A percentile compares a stretch with the other conserved stretches of the same genome.
Evolutionary conservation across 2,329 filamentous ascomycete genomes (phyloP).

Genomic region (Hymenoscyphus fructigenus): DNA sequence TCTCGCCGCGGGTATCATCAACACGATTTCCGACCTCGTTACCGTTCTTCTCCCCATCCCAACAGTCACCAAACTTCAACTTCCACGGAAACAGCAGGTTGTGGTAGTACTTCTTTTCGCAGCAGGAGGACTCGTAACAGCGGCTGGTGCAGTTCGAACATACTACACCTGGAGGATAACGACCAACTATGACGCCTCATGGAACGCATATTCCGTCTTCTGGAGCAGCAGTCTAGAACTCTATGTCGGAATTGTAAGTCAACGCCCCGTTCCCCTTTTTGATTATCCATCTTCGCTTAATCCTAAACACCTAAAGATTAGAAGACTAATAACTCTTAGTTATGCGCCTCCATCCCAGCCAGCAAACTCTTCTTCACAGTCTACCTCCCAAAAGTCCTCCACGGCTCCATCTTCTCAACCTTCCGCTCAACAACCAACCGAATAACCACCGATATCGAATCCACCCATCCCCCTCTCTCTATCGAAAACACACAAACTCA

Average conservation of each 20-base stretch:
- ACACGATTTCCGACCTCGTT: conserved; percentile 57
- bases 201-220: conserved; percentile 38
- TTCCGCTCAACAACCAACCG: not conserved
- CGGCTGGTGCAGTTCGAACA: conserved; percentile 40
- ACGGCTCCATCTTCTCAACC: not conserved
- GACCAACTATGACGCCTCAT: conserved; percentile 37
- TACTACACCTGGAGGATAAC: conserved; percentile 37
- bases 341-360: conserved; percentile 44
- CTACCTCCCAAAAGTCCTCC: not conserved
- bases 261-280: not conserved
- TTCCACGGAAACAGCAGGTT: conserved; percentile 48
- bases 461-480: not conserved
- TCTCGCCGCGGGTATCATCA: conserved; percentile 54
- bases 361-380: conserved; percentile 12
- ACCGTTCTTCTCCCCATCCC: conserved; percentile 51
- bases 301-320: too few species aligned
- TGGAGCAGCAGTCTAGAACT: conserved; percentile 41
- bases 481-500: too few species aligned
- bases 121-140: conserved; percentile 46
- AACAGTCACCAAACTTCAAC: conserved; percentile 44
- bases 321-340: conserved; percentile 20
- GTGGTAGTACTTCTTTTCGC: conserved; percentile 49
- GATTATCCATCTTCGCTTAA: not conserved
- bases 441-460: not conserved
- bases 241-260: conserved; percentile 39